Evolutionary conservation across 2,329 filamentous ascomycete genomes (phyloP), one percentile per base, ranked within the genome.

Genomic region (Uncinocarpus reesii): DNA sequence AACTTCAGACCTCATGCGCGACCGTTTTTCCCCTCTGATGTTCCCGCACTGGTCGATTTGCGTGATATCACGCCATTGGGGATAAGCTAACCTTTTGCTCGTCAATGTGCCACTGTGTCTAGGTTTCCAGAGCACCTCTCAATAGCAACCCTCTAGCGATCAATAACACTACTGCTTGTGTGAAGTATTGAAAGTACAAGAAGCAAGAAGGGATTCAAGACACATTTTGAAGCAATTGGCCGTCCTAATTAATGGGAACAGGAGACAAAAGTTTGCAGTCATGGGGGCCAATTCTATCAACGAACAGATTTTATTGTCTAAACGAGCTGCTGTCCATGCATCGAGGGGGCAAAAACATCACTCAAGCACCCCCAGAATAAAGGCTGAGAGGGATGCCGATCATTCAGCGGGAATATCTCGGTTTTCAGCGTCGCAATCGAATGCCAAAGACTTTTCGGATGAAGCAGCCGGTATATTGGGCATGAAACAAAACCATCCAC

Each of bases 311-410:
- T 26, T 48, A 16, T 26, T 41, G 7, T 41, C 45, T 21, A 48
- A 48, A 48, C 23, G 35, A 40, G 28, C 34, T 16, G 45, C 45
- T 6, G 36, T 24, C 13, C 32, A 41, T 23, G 45, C 45, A 21
- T 31, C 35, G 16, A 10, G 41, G 4, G 6, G 18, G 11, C 29
- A 36, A n/a, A 47, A 29, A 24, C 45, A 20, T 11, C 45, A 16
- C 10, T 15, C 24, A 13, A 7, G 29, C n/a, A n/a, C 13, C 13
- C 24, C 29, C 11, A 34, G 20, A n/a, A n/a, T n/a, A n/a, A n/a
- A n/a, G 32, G 13, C 21, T 15, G 34, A 46, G 15, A 46, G 29
- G 6, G 11, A 1, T 3, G 4, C 2, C 20, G 35, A 20, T 2
- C 18, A 23, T 7, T 23, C 21, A 29, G 13, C 3, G 18, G 32